These are phyloP conservation scores for Cetradonia linearis DNA, from an alignment of 495 filamentous ascomycete species.

Conservation along the genomic window DNA sequence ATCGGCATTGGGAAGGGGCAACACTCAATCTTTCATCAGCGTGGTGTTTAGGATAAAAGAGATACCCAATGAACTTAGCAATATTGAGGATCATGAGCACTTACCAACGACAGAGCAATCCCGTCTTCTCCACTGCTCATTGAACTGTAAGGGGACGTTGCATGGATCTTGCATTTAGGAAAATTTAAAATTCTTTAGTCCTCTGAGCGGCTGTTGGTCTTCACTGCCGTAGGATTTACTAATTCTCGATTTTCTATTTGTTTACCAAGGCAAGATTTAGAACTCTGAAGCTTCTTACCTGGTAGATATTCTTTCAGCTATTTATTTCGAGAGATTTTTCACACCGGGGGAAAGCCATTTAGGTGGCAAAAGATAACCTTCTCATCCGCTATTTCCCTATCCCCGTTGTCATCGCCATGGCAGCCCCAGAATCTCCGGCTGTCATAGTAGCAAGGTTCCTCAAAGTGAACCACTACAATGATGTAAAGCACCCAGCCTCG, in stretches of 20 bases:
- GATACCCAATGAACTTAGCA: conserved; percentile 9
- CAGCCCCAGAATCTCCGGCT: conserved; percentile 36
- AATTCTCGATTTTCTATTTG: too few species aligned
- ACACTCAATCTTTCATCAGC: background rate
- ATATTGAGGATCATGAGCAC: background rate
- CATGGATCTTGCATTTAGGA: too few species aligned
- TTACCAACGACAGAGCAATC: background rate
- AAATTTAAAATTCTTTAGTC: too few species aligned
- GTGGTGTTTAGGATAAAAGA: conserved; percentile 5
- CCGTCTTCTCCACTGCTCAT: background rate
- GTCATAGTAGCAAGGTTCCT: conserved; percentile 54
- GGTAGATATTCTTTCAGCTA: too few species aligned
- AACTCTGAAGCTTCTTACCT: too few species aligned
- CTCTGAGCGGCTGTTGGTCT: too few species aligned
- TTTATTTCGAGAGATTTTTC: background rate
- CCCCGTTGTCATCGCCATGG: conserved; percentile 26
- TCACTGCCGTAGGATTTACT: too few species aligned
- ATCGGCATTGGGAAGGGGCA: background rate
- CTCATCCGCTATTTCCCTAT: too few species aligned
- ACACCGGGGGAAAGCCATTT: background rate
- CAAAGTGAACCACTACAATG: conserved; percentile 47
- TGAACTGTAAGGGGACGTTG: too few species aligned
- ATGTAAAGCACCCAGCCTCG: conserved; percentile 29
- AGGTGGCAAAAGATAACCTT: background rate
- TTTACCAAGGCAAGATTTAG: too few species aligned